phyloP scores from a whole-genome alignment of 2,329 filamentous ascomycete genomes.

The Ophiognomonia clavigignenti-juglandacearum region DNA sequence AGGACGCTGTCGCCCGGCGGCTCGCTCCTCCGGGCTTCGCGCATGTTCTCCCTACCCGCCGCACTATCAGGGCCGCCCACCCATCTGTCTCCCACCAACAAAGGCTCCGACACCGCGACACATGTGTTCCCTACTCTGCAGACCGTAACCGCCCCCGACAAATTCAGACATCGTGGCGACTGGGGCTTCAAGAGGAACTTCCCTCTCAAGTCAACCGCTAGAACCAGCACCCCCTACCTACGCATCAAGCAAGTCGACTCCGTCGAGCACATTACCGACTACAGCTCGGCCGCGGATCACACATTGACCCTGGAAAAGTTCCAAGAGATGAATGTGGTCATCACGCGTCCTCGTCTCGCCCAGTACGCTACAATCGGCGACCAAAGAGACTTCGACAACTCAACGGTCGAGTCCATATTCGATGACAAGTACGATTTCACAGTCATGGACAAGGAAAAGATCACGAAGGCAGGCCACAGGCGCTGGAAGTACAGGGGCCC shows the following conservation, averaged over 20 bases:
- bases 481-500: conserved; percentile 65
- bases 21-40: conserved; percentile 75
- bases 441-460: conserved; percentile 29
- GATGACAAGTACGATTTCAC: conserved; percentile 55
- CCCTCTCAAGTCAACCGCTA: conserved; percentile 69
- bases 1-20: conserved; percentile 53
- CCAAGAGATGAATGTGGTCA: conserved; percentile 71
- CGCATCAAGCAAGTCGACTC: conserved; percentile 77
- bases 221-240: conserved; percentile 68
- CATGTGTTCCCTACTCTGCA: conserved; percentile 75
- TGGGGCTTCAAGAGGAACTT: conserved; percentile 90
- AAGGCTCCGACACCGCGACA: conserved; percentile 65
- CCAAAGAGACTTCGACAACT: conserved; percentile 13
- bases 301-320: conserved; percentile 78
- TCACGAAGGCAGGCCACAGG: conserved; percentile 34
- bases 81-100: conserved; percentile 41
- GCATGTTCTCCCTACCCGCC: conserved; percentile 81
- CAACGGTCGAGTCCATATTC: conserved; percentile 48
- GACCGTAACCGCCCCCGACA: conserved; percentile 70
- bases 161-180: conserved; percentile 72
- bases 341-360: conserved; percentile 50
- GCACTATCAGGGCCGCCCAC: conserved; percentile 60
- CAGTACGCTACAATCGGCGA: not conserved
- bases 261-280: conserved; percentile 85
- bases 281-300: conserved; percentile 77